A percentile compares a stretch with the other conserved stretches of the same genome.
Evolutionary conservation across 1,284 basidiomycete genomes (phyloP).

Genomic region (Sanguinoderma infundibulare): DNA sequence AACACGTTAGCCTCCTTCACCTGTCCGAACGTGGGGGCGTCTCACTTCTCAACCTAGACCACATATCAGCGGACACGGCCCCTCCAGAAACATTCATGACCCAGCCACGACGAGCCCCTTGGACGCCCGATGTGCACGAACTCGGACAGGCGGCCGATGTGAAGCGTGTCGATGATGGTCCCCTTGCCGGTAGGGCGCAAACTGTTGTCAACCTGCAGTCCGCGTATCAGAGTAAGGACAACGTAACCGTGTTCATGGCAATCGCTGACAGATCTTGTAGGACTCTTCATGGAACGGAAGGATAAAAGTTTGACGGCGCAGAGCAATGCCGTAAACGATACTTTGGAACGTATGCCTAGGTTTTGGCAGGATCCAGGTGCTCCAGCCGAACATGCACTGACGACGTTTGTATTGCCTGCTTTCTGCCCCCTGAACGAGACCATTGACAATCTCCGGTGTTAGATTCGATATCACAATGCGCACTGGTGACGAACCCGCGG

Average conservation of each 20-base stretch:
- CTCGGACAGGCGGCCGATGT: constrained; percentile 36
- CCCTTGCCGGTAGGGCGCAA: constrained; percentile 48
- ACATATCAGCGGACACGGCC: constrained; percentile 15
- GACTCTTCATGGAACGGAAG: constrained; percentile 38
- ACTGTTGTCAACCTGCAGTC: constrained; percentile 51
- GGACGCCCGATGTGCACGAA: constrained; percentile 47
- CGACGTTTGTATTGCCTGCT: constrained; percentile 45
- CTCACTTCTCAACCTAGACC: constrained; percentile 44
- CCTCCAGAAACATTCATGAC: constrained; percentile 7
- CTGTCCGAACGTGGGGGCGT: constrained; percentile 55
- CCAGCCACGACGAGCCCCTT: constrained; percentile 26
- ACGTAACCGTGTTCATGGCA: constrained; percentile 11
- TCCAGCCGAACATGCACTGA: constrained; percentile 57
- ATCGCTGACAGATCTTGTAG: constrained; percentile 40
- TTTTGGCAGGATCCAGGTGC: constrained; percentile 57
- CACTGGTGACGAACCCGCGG: constrained; percentile 49
- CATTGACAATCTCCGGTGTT: background rate
- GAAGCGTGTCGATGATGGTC: constrained; percentile 44
- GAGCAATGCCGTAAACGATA: constrained; percentile 47
- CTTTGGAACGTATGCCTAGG: constrained; percentile 54
- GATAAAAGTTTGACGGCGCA: constrained; percentile 36
- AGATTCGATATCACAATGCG: constrained; percentile 69
- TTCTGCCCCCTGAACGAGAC: background rate
- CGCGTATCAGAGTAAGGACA: constrained; percentile 54
- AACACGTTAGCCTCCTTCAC: constrained; percentile 46